Evolutionary conservation across 208 protist species (phyloP), one percentile per base, ranked within the genome.

Genomic region (Strigomonas oncopelti): DNA sequence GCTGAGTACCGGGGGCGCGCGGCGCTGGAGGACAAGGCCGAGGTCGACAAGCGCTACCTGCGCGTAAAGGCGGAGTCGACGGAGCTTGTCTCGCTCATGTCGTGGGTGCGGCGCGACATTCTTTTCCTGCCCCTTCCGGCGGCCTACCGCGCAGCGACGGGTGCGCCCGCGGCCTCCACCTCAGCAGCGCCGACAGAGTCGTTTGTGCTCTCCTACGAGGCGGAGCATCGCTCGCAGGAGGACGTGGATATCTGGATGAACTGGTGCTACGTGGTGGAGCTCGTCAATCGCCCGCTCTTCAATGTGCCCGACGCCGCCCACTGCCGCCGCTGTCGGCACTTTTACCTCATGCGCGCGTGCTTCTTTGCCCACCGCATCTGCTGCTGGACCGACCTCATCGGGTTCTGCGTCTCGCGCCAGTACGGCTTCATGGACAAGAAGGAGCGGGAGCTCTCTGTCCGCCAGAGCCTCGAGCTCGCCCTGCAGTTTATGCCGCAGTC

Each of bases 291-390:
- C n/a, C 59, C 68, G 52, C 76, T 77, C 5, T 82, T 78, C 22
- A 61, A 73, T 4, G 79, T 78, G 29, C 20, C 58, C 1, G 84
- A 87, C 20, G 54, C 78, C 24, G 74, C 81, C 59, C 78, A 87
- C 27, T 87, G 87, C 71, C 64, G 74, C 58, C 77, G 83, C 4
- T 67, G 80, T 14, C 78, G 82, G 7, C 72, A 72, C 65, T 86
- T 88, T 67, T 54, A 86, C 45, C 61, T 65, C 2, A 89, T 90
- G 84, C 74, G 79, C 20, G 74, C 75, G 9, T 81, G 75, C 56
- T 80, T 77, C 59, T 90, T 93, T 45, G 73, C 81, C 7, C 84
- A 90, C n/a, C 79, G 89, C 31, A 34, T 65, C 5, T 74, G 58
- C 38, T 67, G 58, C 25, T 87, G 81, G 74, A 66, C 71, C 28